These are phyloP conservation scores for Lachnellula arida DNA, from an alignment of 2,329 filamentous ascomycete species.

Conservation along the genomic window DNA sequence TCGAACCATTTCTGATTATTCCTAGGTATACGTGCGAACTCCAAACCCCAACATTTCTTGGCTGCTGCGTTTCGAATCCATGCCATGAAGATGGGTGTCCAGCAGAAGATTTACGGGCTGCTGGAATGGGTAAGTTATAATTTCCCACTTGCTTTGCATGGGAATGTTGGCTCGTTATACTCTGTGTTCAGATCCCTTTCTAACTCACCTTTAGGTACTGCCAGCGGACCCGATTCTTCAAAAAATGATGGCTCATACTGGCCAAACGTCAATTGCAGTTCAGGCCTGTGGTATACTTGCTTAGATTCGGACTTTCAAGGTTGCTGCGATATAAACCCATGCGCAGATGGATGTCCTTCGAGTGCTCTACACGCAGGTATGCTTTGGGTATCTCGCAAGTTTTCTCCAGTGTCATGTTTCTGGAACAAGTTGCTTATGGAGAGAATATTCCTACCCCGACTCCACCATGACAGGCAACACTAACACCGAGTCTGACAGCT, in stretches of 20 bases:
- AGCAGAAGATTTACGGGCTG: slow-evolving; percentile 10
- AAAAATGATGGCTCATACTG: slow-evolving; percentile 14
- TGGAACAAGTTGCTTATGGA: no score
- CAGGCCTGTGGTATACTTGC: slow-evolving; percentile 12
- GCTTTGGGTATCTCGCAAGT: no score
- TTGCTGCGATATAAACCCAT: slow-evolving; percentile 12
- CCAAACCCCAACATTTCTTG: slow-evolving; percentile 16
- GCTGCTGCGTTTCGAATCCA: slow-evolving; percentile 17
- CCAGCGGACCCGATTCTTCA: slow-evolving; percentile 1
- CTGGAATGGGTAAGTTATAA: slow-evolving; percentile 3
- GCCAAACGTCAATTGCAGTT: slow-evolving; percentile 13
- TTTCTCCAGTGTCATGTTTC: no score
- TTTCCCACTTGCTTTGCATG: no score
- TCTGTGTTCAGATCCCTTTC: no score
- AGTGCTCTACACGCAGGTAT: background rate
- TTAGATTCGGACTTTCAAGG: slow-evolving; percentile 13
- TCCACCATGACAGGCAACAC: no score
- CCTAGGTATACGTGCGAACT: slow-evolving; percentile 14
- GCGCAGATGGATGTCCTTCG: background rate
- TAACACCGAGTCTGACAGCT: background rate
- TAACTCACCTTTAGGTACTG: background rate
- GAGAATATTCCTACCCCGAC: no score
- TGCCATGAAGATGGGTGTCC: slow-evolving; percentile 16
- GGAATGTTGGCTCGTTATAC: no score
- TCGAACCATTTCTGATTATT: background rate